Base-by-base conservation (phyloP, 192 early-diverging fungal genomes). In the Allomyces arbusculus region DNA sequence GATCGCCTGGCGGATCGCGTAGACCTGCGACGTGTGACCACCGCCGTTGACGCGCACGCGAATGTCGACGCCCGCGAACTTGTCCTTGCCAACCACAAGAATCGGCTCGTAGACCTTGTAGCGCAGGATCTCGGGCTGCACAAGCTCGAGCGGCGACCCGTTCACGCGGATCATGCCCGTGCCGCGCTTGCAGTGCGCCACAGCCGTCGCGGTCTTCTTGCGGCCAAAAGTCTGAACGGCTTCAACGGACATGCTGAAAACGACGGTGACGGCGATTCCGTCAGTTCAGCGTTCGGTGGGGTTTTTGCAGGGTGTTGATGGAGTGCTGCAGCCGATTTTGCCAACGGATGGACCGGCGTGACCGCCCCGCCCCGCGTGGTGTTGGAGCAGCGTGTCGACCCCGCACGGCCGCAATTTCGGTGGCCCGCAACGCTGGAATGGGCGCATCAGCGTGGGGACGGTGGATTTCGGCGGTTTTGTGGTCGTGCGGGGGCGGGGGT, bases 71-170 rank as follows among this genome's bases (percentile, higher is more conserved):
- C 86, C 82, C 71, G 90, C 85, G 72, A 98, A 98, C 80, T 88
- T 86, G 75, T 98, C 94, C 78, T 93, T 88, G 75, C 95, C 92
- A 69, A 98, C 81, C 63, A 96, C 75, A 70, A 94, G 84, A 77
- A 98, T 88, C 71, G 92, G 89, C 86, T 98, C 95, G 82, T 94
- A 94, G 77, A 96, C 89, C 88, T 98, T 98, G 85, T 88, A 89
- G 79, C 86, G 85, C 70, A 98, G 80, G 78, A 95, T 86, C 79
- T 93, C 95, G 72, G 95, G 95, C 82, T 98, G 90, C 58, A 95
- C 83, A 67, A 96, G 86, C 73, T 94, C 89, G 65, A 98, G 77
- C 70, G 95, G 95, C 63, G 87, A 89, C 66, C 95, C 95, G 79
- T 98, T 98, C 77, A 98, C 78, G 82, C 93, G 91, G 80, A 98